phyloP scores from a whole-genome alignment of 2,329 filamentous ascomycete species.

The Monilinia fructicola region DNA sequence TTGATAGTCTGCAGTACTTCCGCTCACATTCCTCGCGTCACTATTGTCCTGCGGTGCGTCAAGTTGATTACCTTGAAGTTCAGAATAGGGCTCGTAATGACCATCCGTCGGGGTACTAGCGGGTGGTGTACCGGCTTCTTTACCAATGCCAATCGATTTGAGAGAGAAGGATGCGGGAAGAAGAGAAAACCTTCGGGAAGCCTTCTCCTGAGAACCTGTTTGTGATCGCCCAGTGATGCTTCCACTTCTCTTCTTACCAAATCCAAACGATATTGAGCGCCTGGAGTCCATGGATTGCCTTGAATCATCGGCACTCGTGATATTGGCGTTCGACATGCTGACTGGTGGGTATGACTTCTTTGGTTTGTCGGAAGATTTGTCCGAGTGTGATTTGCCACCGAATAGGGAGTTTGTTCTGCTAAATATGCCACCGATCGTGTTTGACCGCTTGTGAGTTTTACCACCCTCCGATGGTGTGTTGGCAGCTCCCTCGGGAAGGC shows the following conservation, averaged over 20 bases:
- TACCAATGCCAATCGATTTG: slow-evolving; percentile 61
- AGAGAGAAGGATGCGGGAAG: slow-evolving; percentile 64
- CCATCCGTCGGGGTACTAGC: slow-evolving; percentile 30
- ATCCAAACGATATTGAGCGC: slow-evolving; percentile 67
- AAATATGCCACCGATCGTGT: slow-evolving; percentile 79
- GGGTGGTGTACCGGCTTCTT: slow-evolving; percentile 45
- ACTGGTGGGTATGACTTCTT: slow-evolving; percentile 78
- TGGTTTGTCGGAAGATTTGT: slow-evolving; percentile 55
- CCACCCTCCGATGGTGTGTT: slow-evolving; percentile 31
- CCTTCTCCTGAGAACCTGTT: slow-evolving; percentile 52
- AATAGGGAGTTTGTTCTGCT: slow-evolving; percentile 81
- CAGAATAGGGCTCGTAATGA: slow-evolving; percentile 33
- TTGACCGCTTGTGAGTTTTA: slow-evolving; percentile 64
- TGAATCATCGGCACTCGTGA: slow-evolving; percentile 37
- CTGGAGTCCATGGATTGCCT: slow-evolving; percentile 72
- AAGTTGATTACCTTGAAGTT: slow-evolving; percentile 32
- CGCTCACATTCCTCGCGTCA: slow-evolving; percentile 32
- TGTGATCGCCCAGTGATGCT: slow-evolving; percentile 58
- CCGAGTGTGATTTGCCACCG: slow-evolving; percentile 51
- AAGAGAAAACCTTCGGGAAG: slow-evolving; percentile 65
- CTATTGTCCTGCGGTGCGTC: slow-evolving; percentile 32
- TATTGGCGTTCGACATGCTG: slow-evolving; percentile 75
- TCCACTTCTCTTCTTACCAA: slow-evolving; percentile 70
- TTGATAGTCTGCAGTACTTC: slow-evolving; percentile 30
- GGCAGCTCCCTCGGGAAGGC: slow-evolving; percentile 53